Percentiles rank a stretch among this genome's conserved stretches.
These are phyloP conservation scores for Phytophthora sansomeana DNA, from an alignment of 352 stramenopile species.

Conservation along the genomic window DNA sequence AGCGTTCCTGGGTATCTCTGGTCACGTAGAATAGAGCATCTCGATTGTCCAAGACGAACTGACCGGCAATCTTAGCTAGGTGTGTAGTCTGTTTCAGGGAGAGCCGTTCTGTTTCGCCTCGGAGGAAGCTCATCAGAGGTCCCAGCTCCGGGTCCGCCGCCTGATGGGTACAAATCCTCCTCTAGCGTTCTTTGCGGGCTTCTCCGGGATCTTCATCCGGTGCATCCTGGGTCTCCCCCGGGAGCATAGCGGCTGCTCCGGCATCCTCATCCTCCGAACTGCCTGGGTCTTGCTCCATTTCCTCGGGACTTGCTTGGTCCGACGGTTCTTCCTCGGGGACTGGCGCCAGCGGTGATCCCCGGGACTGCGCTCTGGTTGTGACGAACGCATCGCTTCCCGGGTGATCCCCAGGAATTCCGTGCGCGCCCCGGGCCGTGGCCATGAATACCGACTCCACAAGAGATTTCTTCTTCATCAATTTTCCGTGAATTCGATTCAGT, in stretches of 20 bases:
- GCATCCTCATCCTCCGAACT: no score
- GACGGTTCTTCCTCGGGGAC: background rate
- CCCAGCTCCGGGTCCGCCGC: background rate
- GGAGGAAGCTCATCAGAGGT: no score
- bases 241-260: no score
- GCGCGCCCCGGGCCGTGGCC: background rate
- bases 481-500: conserved; percentile 2
- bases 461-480: conserved; percentile 2
- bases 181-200: background rate
- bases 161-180: conserved; percentile 1
- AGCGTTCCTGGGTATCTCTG: no score
- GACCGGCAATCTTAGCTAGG: conserved; percentile 1
- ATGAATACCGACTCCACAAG: background rate
- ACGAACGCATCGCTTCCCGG: background rate
- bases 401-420: background rate
- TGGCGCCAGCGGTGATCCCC: background rate
- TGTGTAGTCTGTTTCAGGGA: conserved; percentile 3
- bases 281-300: no score
- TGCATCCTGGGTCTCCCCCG: no score
- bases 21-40: no score
- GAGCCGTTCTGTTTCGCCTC: no score
- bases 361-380: background rate
- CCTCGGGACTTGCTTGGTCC: background rate
- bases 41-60: conserved; percentile 9
- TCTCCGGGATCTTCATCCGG: background rate